Percentiles rank a stretch among this genome's conserved stretches.
Evolutionary conservation across 768 basidiomycete genomes (phyloP).

Genomic region (Rickenella mellea): DNA sequence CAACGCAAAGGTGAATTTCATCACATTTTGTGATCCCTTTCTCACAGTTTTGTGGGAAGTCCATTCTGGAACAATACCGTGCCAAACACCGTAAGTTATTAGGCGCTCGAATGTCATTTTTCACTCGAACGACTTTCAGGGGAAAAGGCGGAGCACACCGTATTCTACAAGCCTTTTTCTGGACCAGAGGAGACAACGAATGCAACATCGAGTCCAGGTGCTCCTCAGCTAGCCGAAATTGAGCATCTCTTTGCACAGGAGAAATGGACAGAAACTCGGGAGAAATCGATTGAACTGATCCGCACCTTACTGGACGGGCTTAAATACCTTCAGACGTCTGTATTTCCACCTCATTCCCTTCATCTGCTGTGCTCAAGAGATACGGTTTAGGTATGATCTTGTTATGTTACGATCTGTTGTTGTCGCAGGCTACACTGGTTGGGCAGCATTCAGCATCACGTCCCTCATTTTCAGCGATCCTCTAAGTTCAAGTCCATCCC

Average conservation of each 20-base stretch:
- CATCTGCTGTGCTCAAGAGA: neutral
- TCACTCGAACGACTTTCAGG: too few species aligned
- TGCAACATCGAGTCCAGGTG: too few species aligned
- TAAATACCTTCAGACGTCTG: slow-evolving; percentile 66
- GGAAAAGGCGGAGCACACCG: slow-evolving; percentile 44
- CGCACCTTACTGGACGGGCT: slow-evolving; percentile 46
- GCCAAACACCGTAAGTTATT: slow-evolving; percentile 59
- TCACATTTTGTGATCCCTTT: neutral
- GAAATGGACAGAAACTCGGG: slow-evolving; percentile 40
- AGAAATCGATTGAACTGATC: slow-evolving; percentile 42
- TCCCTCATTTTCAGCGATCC: slow-evolving; percentile 49
- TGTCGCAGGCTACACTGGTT: slow-evolving; percentile 62
- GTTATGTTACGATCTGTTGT: slow-evolving; percentile 62
- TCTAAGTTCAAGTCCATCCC: slow-evolving; percentile 1
- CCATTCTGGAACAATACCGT: slow-evolving; percentile 68
- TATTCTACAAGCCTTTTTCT: slow-evolving; percentile 63
- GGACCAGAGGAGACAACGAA: slow-evolving; percentile 18
- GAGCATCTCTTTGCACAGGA: slow-evolving; percentile 31
- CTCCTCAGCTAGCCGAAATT: slow-evolving; percentile 28
- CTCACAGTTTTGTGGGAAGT: too few species aligned
- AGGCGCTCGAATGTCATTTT: too few species aligned
- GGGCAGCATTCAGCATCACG: slow-evolving; percentile 65
- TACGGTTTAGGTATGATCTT: slow-evolving; percentile 53
- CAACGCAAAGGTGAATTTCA: slow-evolving; percentile 45
- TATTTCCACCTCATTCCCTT: neutral